Conservation (phyloP, 31 red algal genomes). For the Porphyra umbilicalis region DNA sequence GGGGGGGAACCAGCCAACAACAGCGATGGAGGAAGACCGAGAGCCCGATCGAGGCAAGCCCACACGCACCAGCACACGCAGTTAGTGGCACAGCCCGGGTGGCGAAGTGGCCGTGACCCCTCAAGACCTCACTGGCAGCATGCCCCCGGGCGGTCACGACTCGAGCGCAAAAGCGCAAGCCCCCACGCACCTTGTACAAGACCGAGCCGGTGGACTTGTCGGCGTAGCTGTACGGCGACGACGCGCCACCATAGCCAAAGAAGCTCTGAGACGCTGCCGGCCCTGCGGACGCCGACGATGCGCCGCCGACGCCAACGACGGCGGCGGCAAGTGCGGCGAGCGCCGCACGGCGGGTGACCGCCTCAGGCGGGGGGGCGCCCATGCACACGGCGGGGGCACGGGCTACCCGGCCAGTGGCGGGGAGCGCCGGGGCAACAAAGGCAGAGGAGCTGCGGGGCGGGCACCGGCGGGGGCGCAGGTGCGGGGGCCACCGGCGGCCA, state of each 20-base stretch:
- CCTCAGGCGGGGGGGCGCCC: background rate
- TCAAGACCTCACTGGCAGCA: no score
- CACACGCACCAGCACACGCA: no score
- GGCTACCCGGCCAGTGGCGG: background rate
- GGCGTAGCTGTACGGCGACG: conserved; percentile 67
- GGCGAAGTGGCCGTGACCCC: no score
- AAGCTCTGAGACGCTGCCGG: conserved; percentile 57
- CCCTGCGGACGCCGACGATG: conserved; percentile 48
- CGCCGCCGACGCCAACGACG: conserved; percentile 3
- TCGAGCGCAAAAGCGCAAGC: no score
- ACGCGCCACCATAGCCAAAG: conserved; percentile 68
- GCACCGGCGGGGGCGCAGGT: background rate
- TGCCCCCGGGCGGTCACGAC: no score
- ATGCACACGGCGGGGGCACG: background rate
- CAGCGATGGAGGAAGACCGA: no score
- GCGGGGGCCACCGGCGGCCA: no score
- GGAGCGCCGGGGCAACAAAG: background rate
- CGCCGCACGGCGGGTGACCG: conserved; percentile 9
- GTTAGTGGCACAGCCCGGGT: no score
- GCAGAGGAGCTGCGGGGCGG: background rate
- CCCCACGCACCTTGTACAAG: conserved; percentile 35
- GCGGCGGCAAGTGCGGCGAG: conserved; percentile 6
- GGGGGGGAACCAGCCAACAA: no score
- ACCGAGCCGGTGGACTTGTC: conserved; percentile 38
- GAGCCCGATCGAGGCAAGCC: no score